These are phyloP conservation scores for Melastoma malabathricum DNA, from an alignment of 345 rosid species.

Conservation along the genomic window DNA sequence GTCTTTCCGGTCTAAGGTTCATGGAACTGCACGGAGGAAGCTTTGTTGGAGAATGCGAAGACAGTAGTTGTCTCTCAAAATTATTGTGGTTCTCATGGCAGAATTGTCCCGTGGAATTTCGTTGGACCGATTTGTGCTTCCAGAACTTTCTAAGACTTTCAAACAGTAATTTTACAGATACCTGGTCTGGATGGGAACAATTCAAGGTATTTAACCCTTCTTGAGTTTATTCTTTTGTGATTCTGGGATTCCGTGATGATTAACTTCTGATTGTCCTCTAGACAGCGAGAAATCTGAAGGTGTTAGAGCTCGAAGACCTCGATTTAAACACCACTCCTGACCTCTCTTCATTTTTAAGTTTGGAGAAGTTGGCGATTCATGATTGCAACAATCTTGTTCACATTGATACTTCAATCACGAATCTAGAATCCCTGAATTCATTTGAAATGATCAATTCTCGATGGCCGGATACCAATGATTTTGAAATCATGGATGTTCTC, in stretches of 20 bases:
- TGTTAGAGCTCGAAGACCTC: neutral
- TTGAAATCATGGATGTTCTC: neutral
- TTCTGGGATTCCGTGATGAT: too few relatives aligned
- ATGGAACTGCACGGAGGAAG: too few relatives aligned
- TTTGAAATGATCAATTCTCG: neutral
- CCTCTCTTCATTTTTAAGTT: neutral
- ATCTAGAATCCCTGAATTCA: neutral
- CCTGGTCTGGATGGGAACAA: constrained; percentile 2
- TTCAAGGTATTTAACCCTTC: constrained; percentile 1
- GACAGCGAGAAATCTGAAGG: too few relatives aligned
- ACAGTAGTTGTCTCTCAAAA: too few relatives aligned
- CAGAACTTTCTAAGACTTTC: constrained; percentile 1
- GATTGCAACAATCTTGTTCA: neutral
- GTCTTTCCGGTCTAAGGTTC: too few relatives aligned
- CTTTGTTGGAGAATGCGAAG: too few relatives aligned
- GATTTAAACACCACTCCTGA: neutral
- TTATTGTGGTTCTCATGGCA: too few relatives aligned
- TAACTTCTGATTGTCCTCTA: too few relatives aligned
- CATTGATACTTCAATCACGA: neutral
- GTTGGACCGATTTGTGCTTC: too few relatives aligned
- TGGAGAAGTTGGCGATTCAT: neutral
- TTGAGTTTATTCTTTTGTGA: neutral
- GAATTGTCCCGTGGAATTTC: too few relatives aligned
- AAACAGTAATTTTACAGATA: neutral
- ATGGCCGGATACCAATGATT: too few relatives aligned